Evolutionary conservation across 768 basidiomycete species (phyloP).

Genomic region (Leucosporidium yakuticum): DNA sequence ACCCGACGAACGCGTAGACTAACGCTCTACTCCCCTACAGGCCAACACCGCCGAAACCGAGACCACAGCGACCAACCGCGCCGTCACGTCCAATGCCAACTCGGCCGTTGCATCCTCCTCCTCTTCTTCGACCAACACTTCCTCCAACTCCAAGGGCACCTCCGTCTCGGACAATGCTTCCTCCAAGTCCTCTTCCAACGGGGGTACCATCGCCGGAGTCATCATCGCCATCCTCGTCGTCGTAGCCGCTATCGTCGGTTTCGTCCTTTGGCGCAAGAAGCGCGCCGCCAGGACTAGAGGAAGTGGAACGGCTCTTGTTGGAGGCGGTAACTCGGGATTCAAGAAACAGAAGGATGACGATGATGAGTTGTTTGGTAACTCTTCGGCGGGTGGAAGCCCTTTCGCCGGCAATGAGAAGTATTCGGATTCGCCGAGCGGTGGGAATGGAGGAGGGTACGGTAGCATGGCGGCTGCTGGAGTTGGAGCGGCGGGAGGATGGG

Average conservation of each 20-base stretch:
- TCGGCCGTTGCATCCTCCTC: too few species aligned
- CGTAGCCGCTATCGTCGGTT: constrained; percentile 1
- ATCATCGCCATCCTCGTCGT: constrained; percentile 28
- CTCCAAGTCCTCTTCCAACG: neutral
- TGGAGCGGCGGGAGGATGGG: constrained; percentile 2
- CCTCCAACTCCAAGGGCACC: too few species aligned
- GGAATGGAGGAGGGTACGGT: constrained; percentile 12
- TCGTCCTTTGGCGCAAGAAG: constrained; percentile 15
- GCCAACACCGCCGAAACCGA: too few species aligned
- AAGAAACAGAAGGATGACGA: constrained; percentile 27
- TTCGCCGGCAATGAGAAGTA: constrained; percentile 10
- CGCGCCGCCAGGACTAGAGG: neutral
- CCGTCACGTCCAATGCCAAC: too few species aligned
- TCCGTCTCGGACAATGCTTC: neutral
- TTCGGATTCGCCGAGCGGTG: neutral
- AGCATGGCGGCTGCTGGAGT: neutral
- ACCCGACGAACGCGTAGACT: too few species aligned
- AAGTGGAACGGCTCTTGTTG: neutral
- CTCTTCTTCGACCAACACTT: too few species aligned
- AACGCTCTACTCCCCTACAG: too few species aligned
- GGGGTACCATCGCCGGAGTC: constrained; percentile 26
- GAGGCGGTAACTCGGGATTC: neutral
- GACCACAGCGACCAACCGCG: too few species aligned
- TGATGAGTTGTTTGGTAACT: constrained; percentile 2
- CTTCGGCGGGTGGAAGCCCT: constrained; percentile 7